Percentiles rank a stretch among this genome's conserved stretches.
Conservation (phyloP, 331 rosid species). For the Telfairia occidentalis region DNA sequence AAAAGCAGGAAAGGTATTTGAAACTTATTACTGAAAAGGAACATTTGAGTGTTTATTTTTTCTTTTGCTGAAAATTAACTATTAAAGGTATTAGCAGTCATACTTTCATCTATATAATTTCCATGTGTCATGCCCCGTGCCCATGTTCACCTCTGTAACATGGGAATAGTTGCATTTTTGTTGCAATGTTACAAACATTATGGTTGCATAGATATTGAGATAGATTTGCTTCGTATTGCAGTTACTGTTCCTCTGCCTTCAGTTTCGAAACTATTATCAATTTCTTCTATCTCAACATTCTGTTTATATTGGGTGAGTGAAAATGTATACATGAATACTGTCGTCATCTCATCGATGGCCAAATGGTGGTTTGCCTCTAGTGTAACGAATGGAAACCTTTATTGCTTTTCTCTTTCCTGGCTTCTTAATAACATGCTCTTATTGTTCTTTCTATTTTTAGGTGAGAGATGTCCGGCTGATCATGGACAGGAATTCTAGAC, state of each 20-base stretch:
- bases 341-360: constrained; percentile 20
- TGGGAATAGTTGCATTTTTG: constrained; percentile 12
- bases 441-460: constrained; percentile 30
- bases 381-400: background rate
- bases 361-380: constrained; percentile 18
- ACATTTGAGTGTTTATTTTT: background rate
- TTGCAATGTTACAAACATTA: constrained; percentile 14
- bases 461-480: constrained; percentile 99
- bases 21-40: background rate
- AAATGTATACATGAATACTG: constrained; percentile 18
- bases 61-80: background rate
- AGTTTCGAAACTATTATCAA: constrained; percentile 32
- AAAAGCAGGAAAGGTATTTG: constrained; percentile 93
- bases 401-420: background rate
- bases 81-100: background rate
- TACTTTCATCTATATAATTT: background rate
- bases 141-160: constrained; percentile 15
- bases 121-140: constrained; percentile 6
- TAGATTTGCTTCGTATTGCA: constrained; percentile 42
- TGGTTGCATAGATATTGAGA: constrained; percentile 27
- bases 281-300: constrained; percentile 36
- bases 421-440: background rate
- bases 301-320: constrained; percentile 36
- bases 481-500: constrained; percentile 98
- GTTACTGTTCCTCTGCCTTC: constrained; percentile 34